A percentile compares a stretch with the other conserved stretches of the same genome.
phyloP scores from a whole-genome alignment of 2,329 filamentous ascomycete genomes.

The Herpotrichia juniperi region DNA sequence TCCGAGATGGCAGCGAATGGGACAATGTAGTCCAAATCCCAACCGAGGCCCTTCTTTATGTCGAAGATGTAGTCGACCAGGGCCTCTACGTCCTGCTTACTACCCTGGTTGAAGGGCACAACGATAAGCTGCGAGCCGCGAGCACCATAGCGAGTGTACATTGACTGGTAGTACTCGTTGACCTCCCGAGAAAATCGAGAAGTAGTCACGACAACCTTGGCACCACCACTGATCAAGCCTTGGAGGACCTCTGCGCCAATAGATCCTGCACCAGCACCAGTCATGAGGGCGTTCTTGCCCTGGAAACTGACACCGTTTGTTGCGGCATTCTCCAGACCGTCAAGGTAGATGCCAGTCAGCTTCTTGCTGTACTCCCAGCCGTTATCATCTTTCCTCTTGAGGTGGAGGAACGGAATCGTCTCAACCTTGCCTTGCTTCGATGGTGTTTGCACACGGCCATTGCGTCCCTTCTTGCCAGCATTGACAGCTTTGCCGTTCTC shows the following conservation, averaged over 20 bases:
- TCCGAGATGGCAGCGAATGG: conserved; percentile 98
- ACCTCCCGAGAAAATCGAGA: conserved; percentile 96
- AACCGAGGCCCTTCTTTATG: conserved; percentile 91
- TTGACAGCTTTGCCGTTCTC: conserved; percentile 73
- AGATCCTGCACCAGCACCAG: conserved; percentile 94
- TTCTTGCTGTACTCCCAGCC: conserved; percentile 99
- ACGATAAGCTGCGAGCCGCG: conserved; percentile 96
- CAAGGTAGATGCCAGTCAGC: conserved; percentile 89
- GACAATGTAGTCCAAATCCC: conserved; percentile 96
- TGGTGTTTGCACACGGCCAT: conserved; percentile 57
- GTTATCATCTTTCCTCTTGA: conserved; percentile 91
- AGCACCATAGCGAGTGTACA: conserved; percentile 94
- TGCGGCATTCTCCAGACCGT: conserved; percentile 88
- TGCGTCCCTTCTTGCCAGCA: conserved; percentile 63
- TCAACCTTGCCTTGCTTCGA: conserved; percentile 87
- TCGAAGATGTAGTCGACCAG: conserved; percentile 97
- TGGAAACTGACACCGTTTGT: conserved; percentile 87
- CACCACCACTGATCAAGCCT: conserved; percentile 93
- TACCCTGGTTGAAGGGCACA: conserved; percentile 98
- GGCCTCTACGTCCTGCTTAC: conserved; percentile 96
- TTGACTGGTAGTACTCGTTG: conserved; percentile 98
- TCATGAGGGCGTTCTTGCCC: conserved; percentile 97
- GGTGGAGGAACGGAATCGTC: conserved; percentile 95
- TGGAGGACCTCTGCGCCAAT: conserved; percentile 97
- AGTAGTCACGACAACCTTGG: conserved; percentile 95